phyloP scores from a whole-genome alignment of 2,329 filamentous ascomycete genomes.

The Pyricularia sp. region DNA sequence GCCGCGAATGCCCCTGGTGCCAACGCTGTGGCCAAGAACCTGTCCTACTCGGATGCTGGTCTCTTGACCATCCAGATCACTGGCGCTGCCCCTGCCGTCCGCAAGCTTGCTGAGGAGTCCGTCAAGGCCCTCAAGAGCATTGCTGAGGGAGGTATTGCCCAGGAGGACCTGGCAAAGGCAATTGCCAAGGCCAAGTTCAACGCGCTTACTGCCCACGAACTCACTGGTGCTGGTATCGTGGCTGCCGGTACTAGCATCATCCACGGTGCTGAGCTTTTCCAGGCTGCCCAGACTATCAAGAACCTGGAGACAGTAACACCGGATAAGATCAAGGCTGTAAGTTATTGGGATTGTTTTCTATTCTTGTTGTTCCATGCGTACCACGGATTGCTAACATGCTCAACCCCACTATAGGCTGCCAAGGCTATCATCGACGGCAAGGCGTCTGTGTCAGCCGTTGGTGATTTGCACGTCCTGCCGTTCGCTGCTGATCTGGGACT shows the following conservation, averaged over 20 bases:
- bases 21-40: constrained; percentile 64
- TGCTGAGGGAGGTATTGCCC: constrained; percentile 62
- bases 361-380: not conserved
- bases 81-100: constrained; percentile 65
- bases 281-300: constrained; percentile 73
- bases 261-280: constrained; percentile 71
- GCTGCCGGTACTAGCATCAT: constrained; percentile 78
- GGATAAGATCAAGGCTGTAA: constrained; percentile 77
- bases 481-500: constrained; percentile 92
- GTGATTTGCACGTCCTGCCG: constrained; percentile 83
- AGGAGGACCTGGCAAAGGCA: constrained; percentile 87
- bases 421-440: constrained; percentile 82
- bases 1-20: constrained; percentile 56
- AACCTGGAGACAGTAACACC: constrained; percentile 71
- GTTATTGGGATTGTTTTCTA: constrained; percentile 18
- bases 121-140: constrained; percentile 78
- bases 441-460: constrained; percentile 81
- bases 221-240: constrained; percentile 67
- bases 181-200: constrained; percentile 90
- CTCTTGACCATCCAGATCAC: constrained; percentile 76
- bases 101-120: constrained; percentile 63
- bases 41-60: constrained; percentile 88
- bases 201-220: constrained; percentile 73
- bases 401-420: constrained; percentile 52
- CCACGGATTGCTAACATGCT: not conserved